Evolutionary conservation across 768 basidiomycete genomes (phyloP).

Genomic region (Myochromella boudieri): DNA sequence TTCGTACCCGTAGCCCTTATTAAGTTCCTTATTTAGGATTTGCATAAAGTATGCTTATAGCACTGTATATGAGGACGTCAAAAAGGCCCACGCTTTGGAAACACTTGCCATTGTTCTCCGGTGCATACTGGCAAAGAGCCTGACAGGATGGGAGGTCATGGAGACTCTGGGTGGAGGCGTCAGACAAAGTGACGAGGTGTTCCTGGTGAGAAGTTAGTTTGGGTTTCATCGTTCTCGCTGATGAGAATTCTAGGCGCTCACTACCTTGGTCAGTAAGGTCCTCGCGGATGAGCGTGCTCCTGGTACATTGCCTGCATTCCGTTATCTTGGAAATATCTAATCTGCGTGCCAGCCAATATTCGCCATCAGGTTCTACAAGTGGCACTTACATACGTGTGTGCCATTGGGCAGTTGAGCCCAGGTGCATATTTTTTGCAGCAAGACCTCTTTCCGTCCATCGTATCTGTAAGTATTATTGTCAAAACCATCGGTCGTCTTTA

Average conservation of each 20-base stretch:
- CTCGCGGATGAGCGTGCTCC: constrained; percentile 45
- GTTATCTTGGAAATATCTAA: neutral
- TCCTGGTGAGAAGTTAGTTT: constrained; percentile 38
- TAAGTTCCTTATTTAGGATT: constrained; percentile 55
- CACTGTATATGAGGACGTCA: constrained; percentile 32
- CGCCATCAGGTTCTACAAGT: constrained; percentile 59
- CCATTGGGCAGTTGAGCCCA: constrained; percentile 62
- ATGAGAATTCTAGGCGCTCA: constrained; percentile 40
- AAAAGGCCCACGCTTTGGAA: constrained; percentile 47
- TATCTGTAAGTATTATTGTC: constrained; percentile 36
- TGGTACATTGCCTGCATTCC: constrained; percentile 31
- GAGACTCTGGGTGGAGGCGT: constrained; percentile 64
- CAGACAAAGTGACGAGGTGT: constrained; percentile 53
- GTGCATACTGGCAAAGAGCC: constrained; percentile 52
- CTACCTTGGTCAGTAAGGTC: constrained; percentile 43
- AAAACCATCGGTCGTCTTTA: neutral
- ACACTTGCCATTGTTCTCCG: constrained; percentile 49
- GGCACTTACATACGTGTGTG: constrained; percentile 56
- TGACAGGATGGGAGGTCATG: constrained; percentile 75
- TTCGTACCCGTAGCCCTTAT: constrained; percentile 45
- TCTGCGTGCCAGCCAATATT: constrained; percentile 34
- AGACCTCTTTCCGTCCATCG: constrained; percentile 58
- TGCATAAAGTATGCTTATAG: constrained; percentile 37
- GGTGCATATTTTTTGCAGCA: constrained; percentile 69
- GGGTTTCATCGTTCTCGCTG: neutral